Conservation (phyloP, 176 grass and related monocot species). For the Calamus simplicifolius region DNA sequence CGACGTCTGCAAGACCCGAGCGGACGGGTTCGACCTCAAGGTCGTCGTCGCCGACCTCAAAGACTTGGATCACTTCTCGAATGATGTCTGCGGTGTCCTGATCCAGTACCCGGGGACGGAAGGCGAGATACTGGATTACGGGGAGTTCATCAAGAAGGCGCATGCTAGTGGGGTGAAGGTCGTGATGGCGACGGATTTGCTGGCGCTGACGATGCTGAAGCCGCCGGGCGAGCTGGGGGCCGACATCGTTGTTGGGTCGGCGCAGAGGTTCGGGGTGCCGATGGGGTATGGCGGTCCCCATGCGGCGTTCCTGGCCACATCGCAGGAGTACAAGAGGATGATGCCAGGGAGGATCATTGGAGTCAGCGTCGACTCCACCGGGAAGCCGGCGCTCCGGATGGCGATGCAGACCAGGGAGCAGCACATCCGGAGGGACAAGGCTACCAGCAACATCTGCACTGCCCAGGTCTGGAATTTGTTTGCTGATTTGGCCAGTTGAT, state of each 20-base stretch:
- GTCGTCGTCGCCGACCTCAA: slow-evolving; percentile 67
- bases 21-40: slow-evolving; percentile 64
- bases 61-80: slow-evolving; percentile 63
- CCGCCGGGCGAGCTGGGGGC: slow-evolving; percentile 88
- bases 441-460: slow-evolving; percentile 99
- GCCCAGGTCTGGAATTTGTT: slow-evolving; percentile 51
- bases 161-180: slow-evolving; percentile 88
- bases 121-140: slow-evolving; percentile 87
- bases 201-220: slow-evolving; percentile 71
- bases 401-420: slow-evolving; percentile 99
- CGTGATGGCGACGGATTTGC: slow-evolving; percentile 89
- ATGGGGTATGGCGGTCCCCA: slow-evolving; percentile 99
- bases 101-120: slow-evolving; percentile 91
- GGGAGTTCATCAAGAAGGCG: slow-evolving; percentile 68
- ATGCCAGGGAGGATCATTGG: slow-evolving; percentile 97
- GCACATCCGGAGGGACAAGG: slow-evolving; percentile 96
- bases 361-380: slow-evolving; percentile 73
- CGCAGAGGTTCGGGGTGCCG: slow-evolving; percentile 92
- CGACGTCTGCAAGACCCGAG: slow-evolving; percentile 83
- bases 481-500: neutral
- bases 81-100: slow-evolving; percentile 87
- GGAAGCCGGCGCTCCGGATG: slow-evolving; percentile 89
- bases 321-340: slow-evolving; percentile 93
- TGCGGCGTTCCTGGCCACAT: slow-evolving; percentile 89
- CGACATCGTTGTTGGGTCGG: slow-evolving; percentile 89